Evolutionary conservation across 306 rosid genomes (phyloP).

Genomic region (Bauhinia variegata): DNA sequence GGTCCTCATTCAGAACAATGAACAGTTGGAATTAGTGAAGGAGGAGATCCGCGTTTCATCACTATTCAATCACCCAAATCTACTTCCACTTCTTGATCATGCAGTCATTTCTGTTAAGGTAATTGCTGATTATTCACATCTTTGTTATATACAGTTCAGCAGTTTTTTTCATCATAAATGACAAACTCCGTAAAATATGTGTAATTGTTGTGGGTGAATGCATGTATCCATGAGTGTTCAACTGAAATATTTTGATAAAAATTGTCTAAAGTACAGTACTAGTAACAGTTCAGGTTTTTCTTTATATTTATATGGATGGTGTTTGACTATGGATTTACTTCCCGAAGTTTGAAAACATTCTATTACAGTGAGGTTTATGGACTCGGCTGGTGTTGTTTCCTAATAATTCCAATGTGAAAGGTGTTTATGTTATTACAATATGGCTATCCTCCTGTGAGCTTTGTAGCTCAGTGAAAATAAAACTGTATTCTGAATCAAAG

Average conservation of each 20-base stretch:
- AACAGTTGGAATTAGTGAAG: constrained; percentile 90
- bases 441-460: not conserved
- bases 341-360: constrained; percentile 1
- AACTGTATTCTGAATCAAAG: not conserved
- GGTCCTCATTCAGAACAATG: constrained; percentile 87
- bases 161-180: not conserved
- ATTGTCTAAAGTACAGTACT: not conserved
- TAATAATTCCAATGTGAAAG: constrained; percentile 7
- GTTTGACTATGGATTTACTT: not conserved
- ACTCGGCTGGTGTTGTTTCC: constrained; percentile 4
- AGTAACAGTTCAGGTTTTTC: not conserved
- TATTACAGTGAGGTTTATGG: not conserved
- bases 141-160: not conserved
- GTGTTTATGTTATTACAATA: constrained; percentile 9
- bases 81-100: constrained; percentile 98
- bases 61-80: constrained; percentile 83
- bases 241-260: not conserved
- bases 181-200: not conserved
- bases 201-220: not conserved
- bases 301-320: not conserved
- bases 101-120: constrained; percentile 95
- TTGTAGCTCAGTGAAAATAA: not conserved
- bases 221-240: not conserved
- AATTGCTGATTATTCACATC: constrained; percentile 9
- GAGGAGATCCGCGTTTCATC: constrained; percentile 98